Base-by-base conservation (phyloP, 78 protist genomes). In the Salpingoeca rosetta region DNA sequence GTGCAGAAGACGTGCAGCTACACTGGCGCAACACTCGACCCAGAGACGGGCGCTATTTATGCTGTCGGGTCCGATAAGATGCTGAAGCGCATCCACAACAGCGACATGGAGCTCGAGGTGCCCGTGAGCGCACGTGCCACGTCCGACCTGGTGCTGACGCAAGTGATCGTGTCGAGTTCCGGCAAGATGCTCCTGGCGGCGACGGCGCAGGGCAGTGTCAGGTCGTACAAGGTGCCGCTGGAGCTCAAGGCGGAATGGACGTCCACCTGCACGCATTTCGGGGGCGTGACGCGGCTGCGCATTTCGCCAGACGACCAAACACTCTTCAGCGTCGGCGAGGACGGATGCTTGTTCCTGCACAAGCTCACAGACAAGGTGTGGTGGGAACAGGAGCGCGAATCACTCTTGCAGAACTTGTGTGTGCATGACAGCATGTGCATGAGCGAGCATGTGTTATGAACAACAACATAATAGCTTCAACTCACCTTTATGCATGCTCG, bases 61-160 rank as follows among this genome's bases (percentile, higher is more conserved):
- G 91, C 93, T 0, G 90, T 82, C 7, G 90, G 91, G n/a, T 51
- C 87, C 17, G 94, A 92, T 81, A 28, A 44, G 31, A 87, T 75
- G 82, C 44, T 89, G 78, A 41, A 76, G 73, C 82, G 76, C 24
- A n/a, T 76, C 0, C 35, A 28, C 28, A 82, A 11, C 38, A 2
- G 44, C 2, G 51, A 84, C 37, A n/a, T 84, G 17, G 27, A 24
- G 43, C 28, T 17, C 26, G 78, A 84, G 45, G 43, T 75, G 17
- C 76, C 12, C 2, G 76, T 1, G 27, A 2, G 35, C 51, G 45
- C 1, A 17, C 7, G 22, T 7, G 51, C 24, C 40, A 86, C 38
- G 37, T 36, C 77, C 0, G 78, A 57, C 77, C 7, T 31, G 1
- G 40, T 41, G 24, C 77, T 84, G 31, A 65, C 76, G 25, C 92